Evolutionary conservation across 768 basidiomycete species (phyloP).

Genomic region (Psilocybe subaeruginosa): DNA sequence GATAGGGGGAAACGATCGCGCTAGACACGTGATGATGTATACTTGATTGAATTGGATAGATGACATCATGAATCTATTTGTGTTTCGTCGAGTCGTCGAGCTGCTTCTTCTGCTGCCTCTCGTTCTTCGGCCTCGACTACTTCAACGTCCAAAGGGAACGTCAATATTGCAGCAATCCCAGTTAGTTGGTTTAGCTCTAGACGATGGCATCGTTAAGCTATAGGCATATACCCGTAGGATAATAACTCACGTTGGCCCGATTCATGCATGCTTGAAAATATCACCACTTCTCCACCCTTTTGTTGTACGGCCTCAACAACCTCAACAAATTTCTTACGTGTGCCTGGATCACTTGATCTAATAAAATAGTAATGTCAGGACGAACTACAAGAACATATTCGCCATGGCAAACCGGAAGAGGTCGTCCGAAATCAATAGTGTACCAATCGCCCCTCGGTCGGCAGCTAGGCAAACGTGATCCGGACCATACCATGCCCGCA

Average conservation of each 20-base stretch:
- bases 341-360: slow-evolving; percentile 79
- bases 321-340: slow-evolving; percentile 82
- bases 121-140: slow-evolving; percentile 92
- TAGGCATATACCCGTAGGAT: neutral
- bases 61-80: slow-evolving; percentile 17
- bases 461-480: slow-evolving; percentile 92
- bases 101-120: slow-evolving; percentile 74
- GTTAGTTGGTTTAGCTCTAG: slow-evolving; percentile 95
- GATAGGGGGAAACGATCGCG: slow-evolving; percentile 26
- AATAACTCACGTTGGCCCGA: slow-evolving; percentile 89
- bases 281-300: slow-evolving; percentile 91
- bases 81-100: slow-evolving; percentile 44
- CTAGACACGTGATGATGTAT: slow-evolving; percentile 18
- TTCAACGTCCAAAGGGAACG: slow-evolving; percentile 94
- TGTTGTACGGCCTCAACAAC: slow-evolving; percentile 88
- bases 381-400: neutral
- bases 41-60: slow-evolving; percentile 1
- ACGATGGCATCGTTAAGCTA: slow-evolving; percentile 6
- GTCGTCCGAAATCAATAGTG: slow-evolving; percentile 92
- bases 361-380: neutral
- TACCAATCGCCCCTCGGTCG: slow-evolving; percentile 92
- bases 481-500: slow-evolving; percentile 98
- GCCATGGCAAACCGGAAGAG: slow-evolving; percentile 73
- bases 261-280: slow-evolving; percentile 99
- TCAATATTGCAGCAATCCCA: slow-evolving; percentile 93